Evolutionary conservation across 208 protist genomes (phyloP), one percentile per base, ranked within the genome.

Genomic region (Kentomonas sorsogonicus): DNA sequence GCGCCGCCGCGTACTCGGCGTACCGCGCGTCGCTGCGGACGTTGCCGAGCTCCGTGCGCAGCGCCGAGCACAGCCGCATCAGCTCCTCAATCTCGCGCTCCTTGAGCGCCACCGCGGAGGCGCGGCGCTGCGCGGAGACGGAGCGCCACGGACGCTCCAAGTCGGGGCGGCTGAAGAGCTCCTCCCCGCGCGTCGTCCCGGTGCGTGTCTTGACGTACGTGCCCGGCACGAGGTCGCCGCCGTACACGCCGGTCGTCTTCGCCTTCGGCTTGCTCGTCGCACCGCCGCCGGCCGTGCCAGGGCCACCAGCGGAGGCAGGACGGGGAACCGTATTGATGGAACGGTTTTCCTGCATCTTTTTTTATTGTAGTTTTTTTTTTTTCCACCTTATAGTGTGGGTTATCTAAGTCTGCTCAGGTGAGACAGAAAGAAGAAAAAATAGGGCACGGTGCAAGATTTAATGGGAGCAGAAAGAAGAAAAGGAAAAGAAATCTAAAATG

Each of bases 31-130:
- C 84, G 51, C 78, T 80, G 40, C 77, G 74, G 0, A 71, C 79
- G 63, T 91, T 95, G 39, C 83, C 79, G 0, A 95, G 72, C 47
- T 95, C 72, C 3, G 80, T 91, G 22, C 85, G 71, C 33, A 95
- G 67, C 36, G 60, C 70, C 0, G 84, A 91, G 62, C 80, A 93
- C 60, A 83, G 71, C 11, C 81, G 80, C 70, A 89, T 68, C n/a
- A 92, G 69, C 54, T 80, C 72, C 65, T 95, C 89, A 60, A 95
- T 92, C 54, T 95, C 89, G 50, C 91, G 79, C 43, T 95, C 85
- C 69, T 90, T 95, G 44, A 89, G 53, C 6, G 83, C 80, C 13
- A 93, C 63, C 9, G 50, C 46, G 2, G 55, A 68, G 3, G 80
- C 72, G n/a, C 66, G 63, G 27, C 61, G 60, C 47, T 95, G 89